A percentile compares a stretch with the other conserved stretches of the same genome.
Evolutionary conservation across 768 basidiomycete species (phyloP).

Genomic region (Porphyrellus cyaneotinctus): DNA sequence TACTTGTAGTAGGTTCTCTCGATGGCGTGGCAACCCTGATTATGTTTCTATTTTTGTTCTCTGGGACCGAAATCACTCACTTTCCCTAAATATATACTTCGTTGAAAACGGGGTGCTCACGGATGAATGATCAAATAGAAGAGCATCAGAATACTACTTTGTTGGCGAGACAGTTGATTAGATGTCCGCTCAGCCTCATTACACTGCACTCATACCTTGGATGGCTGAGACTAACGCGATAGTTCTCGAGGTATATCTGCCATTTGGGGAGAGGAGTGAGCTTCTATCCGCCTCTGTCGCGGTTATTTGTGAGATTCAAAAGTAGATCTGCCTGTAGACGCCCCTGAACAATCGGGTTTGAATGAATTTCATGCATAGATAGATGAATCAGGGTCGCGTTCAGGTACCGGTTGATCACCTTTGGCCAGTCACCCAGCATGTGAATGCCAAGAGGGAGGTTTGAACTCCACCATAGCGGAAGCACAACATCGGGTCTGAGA

Average conservation of each 20-base stretch:
- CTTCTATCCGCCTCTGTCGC: constrained; percentile 28
- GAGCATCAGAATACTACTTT: neutral
- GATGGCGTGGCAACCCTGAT: constrained; percentile 5
- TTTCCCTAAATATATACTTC: constrained; percentile 11
- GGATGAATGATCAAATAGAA: neutral
- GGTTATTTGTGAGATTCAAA: constrained; percentile 16
- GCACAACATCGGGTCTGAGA: neutral
- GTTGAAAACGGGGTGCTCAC: neutral
- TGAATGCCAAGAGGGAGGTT: neutral
- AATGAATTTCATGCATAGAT: constrained; percentile 19
- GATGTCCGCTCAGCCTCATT: neutral
- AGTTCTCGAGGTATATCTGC: constrained; percentile 20
- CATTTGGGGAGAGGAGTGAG: constrained; percentile 4
- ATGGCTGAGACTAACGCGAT: neutral
- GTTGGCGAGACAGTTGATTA: neutral
- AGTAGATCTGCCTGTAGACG: constrained; percentile 15
- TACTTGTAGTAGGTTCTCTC: constrained; percentile 16
- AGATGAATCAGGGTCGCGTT: constrained; percentile 27
- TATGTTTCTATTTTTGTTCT: constrained; percentile 4
- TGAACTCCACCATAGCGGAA: neutral
- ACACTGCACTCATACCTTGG: neutral
- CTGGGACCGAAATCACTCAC: too few species aligned
- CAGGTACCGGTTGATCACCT: constrained; percentile 21
- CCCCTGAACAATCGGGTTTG: constrained; percentile 20
- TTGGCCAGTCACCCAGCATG: neutral